Percentiles rank a stretch among this genome's conserved stretches.
Evolutionary conservation across 225 moss, liverwort and hornwort species (phyloP).

Genomic region (Physcomitrellopsis africana): DNA sequence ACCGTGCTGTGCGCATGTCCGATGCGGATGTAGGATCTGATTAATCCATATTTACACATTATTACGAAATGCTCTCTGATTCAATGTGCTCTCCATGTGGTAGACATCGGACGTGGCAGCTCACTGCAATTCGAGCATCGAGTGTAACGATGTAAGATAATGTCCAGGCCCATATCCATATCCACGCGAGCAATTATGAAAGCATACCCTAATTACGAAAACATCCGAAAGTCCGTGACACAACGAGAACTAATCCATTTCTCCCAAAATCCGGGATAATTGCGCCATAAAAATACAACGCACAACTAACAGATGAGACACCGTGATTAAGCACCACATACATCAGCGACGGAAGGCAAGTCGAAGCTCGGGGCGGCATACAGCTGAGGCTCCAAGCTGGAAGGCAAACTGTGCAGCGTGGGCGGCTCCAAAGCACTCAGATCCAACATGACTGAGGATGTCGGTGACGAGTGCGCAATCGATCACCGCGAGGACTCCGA

Average conservation of each 20-base stretch:
- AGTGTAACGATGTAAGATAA: background rate
- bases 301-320: background rate
- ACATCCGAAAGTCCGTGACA: background rate
- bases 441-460: conserved; percentile 43
- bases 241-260: background rate
- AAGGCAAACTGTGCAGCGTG: conserved; percentile 46
- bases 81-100: background rate
- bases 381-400: conserved; percentile 40
- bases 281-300: background rate
- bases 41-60: background rate
- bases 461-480: too few species aligned
- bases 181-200: background rate
- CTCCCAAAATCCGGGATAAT: background rate
- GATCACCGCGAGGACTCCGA: too few species aligned
- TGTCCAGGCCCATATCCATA: too few species aligned
- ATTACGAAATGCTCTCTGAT: background rate
- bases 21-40: too few species aligned
- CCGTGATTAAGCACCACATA: conserved; percentile 26
- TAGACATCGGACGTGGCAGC: background rate
- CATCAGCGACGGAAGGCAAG: conserved; percentile 74
- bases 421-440: conserved; percentile 59
- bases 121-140: background rate
- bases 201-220: background rate
- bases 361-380: conserved; percentile 56
- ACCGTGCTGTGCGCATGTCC: background rate